These are phyloP conservation scores for Diospyros lotus DNA, from an alignment of 148 eudicot species.

Conservation along the genomic window DNA sequence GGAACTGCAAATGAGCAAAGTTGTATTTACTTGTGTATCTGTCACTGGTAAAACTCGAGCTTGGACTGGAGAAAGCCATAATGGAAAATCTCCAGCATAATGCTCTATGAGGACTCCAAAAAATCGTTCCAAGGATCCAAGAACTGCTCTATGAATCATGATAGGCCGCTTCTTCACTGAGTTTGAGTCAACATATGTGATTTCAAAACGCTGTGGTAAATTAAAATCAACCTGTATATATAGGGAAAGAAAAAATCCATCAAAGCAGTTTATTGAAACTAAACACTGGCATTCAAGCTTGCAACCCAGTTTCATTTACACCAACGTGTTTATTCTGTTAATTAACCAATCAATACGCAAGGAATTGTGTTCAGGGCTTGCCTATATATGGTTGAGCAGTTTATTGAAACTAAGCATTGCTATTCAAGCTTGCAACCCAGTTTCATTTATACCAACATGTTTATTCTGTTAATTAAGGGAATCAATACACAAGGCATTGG, in stretches of 20 bases:
- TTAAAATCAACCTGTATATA: slow-evolving; percentile 88
- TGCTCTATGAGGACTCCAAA: slow-evolving; percentile 99
- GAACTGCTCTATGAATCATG: slow-evolving; percentile 97
- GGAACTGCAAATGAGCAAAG: not conserved
- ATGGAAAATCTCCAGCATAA: slow-evolving; percentile 96
- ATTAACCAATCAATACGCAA: too few species aligned
- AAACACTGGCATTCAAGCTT: slow-evolving; percentile 1
- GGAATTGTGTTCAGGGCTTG: too few species aligned
- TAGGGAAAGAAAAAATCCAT: not conserved
- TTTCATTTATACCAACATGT: not conserved
- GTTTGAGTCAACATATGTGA: slow-evolving; percentile 82
- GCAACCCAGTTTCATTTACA: not conserved
- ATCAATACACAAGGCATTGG: too few species aligned
- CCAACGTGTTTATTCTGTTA: not conserved
- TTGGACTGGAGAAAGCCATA: slow-evolving; percentile 95
- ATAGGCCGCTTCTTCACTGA: slow-evolving; percentile 88
- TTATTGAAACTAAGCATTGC: not conserved
- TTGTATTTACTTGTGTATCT: slow-evolving; percentile 59
- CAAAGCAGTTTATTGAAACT: not conserved
- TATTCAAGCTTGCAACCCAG: slow-evolving; percentile 5
- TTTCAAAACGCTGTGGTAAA: slow-evolving; percentile 92
- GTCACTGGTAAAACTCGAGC: slow-evolving; percentile 90
- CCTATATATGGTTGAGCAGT: too few species aligned
- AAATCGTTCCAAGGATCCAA: slow-evolving; percentile 94
- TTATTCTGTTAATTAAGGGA: too few species aligned